Base-by-base conservation (phyloP, 768 basidiomycete genomes). In the Daedaleopsis nitida region DNA sequence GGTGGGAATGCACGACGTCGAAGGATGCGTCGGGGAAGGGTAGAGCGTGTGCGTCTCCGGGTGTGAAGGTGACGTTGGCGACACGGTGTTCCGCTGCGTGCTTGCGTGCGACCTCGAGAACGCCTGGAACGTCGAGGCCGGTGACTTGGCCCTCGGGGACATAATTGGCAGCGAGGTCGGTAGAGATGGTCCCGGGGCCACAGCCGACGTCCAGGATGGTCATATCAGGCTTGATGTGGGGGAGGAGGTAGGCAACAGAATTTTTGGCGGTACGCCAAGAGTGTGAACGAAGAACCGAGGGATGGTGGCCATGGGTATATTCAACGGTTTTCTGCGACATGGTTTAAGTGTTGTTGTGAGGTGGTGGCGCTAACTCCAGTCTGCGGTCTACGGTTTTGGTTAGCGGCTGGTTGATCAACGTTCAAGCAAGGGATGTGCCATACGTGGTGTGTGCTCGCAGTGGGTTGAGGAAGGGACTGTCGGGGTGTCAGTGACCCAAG, bases 121-220 rank as follows among this genome's bases (percentile, higher is more conserved):
- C 73, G 5, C 72, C 72, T 1, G 57, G 57, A 35, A 69, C 57
- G 23, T 85, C 83, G 54, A 83, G 59, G 5, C 80, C 83, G 14
- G 74, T 75, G 44, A 83, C 77, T 9, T 73, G 66, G 0, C 81
- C 83, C 34, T 76, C 50, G 1, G 77, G 74, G 17, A 79, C 77
- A 58, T 72, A 71, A 0, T 59, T 57, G 2, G 48, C 21, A 1
- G 82, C 82, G 21, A 85, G 68, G 55, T 77, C 77, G 34, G 67
- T 60, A 1, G 81, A 81, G 69, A 84, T 83, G 14, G 79, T 80
- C 0, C 82, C 83, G 0, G 83, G 82, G 0, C 83, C 82, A 60
- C 80, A 83, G 11, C 82, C 82, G 38, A 83, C 67, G 66, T 84
- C 83, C 44, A 84, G 78, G 57, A 84, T 74, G 38, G 69, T 60